Evolutionary conservation across 2,329 filamentous ascomycete species (phyloP).

Genomic region (Macrophomina pseudophaseolina): DNA sequence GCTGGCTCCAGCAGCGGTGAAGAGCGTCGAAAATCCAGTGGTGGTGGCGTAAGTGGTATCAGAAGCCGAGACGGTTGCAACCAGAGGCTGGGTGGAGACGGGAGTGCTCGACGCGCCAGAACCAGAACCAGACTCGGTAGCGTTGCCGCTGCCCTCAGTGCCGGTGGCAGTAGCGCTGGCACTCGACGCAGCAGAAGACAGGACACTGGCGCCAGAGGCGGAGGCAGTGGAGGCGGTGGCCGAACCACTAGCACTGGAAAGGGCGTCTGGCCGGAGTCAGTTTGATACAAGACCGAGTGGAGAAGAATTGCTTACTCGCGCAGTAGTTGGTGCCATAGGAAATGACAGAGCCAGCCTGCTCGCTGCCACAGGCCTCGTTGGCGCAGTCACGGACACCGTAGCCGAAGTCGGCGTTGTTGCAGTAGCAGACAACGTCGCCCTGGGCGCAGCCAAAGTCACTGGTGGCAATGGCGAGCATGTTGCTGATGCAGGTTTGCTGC

Average conservation of each 20-base stretch:
- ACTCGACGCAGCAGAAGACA: background rate
- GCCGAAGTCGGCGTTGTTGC: slow-evolving; percentile 50
- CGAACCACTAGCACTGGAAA: slow-evolving; percentile 25
- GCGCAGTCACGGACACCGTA: slow-evolving; percentile 57
- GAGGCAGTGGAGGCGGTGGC: slow-evolving; percentile 24
- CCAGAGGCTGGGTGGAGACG: slow-evolving; percentile 15
- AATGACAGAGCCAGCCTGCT: slow-evolving; percentile 38
- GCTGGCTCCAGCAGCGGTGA: slow-evolving; percentile 2
- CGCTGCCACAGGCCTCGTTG: slow-evolving; percentile 45
- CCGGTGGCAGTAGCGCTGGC: slow-evolving; percentile 21
- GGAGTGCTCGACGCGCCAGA: slow-evolving; percentile 29
- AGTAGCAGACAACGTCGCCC: slow-evolving; percentile 50
- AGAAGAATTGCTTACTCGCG: slow-evolving; percentile 33
- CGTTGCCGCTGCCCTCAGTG: background rate
- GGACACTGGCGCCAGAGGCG: slow-evolving; percentile 5
- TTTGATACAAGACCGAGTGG: background rate
- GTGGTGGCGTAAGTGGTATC: slow-evolving; percentile 34
- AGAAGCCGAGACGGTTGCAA: slow-evolving; percentile 20
- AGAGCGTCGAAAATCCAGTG: slow-evolving; percentile 30
- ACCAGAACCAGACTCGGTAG: slow-evolving; percentile 19
- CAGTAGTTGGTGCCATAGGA: slow-evolving; percentile 43
- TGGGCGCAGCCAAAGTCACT: slow-evolving; percentile 46
- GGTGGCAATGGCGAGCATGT: slow-evolving; percentile 51
- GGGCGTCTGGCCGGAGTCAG: slow-evolving; percentile 27
- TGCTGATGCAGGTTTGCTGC: slow-evolving; percentile 50